These are phyloP conservation scores for Ophiocordyceps robertsii DNA, from an alignment of 2,329 filamentous ascomycete genomes.

Conservation along the genomic window DNA sequence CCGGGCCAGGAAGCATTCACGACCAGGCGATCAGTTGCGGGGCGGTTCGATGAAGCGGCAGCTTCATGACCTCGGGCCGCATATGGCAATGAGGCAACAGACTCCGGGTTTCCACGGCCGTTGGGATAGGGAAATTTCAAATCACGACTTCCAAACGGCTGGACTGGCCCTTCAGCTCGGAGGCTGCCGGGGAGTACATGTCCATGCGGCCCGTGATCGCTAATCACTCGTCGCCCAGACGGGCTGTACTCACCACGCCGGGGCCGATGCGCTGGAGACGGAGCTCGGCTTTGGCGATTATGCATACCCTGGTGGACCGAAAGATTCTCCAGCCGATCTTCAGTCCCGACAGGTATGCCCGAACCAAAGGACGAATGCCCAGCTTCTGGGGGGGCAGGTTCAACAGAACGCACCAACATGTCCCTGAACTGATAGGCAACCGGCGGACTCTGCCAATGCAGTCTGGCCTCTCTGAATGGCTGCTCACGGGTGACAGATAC, in stretches of 20 bases:
- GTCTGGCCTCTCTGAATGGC: conserved; percentile 1
- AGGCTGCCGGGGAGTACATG: neutral
- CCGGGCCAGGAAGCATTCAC: conserved; percentile 17
- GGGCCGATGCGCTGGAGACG: neutral
- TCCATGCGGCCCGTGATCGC: conserved; percentile 3
- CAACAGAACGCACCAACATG: conserved; percentile 32
- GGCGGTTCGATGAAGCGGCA: conserved; percentile 5
- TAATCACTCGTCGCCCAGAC: conserved; percentile 5
- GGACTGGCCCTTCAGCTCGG: neutral
- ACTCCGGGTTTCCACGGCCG: too few relatives aligned
- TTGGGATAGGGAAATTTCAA: neutral
- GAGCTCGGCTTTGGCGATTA: neutral
- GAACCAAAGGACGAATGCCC: conserved; percentile 22
- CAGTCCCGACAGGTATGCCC: conserved; percentile 14
- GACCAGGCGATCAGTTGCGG: conserved; percentile 14
- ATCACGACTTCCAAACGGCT: neutral
- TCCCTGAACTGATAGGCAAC: conserved; percentile 19
- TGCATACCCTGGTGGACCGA: conserved; percentile 6
- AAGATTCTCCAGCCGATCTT: conserved; percentile 4
- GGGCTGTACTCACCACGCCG: neutral
- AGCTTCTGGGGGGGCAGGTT: conserved; percentile 24
- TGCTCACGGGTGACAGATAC: conserved; percentile 8
- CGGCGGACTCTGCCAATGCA: conserved; percentile 13
- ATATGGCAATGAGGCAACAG: neutral
- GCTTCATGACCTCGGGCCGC: conserved; percentile 5